These are phyloP conservation scores for Phytophthora sansomeana DNA, from an alignment of 352 stramenopile genomes.

Conservation along the genomic window DNA sequence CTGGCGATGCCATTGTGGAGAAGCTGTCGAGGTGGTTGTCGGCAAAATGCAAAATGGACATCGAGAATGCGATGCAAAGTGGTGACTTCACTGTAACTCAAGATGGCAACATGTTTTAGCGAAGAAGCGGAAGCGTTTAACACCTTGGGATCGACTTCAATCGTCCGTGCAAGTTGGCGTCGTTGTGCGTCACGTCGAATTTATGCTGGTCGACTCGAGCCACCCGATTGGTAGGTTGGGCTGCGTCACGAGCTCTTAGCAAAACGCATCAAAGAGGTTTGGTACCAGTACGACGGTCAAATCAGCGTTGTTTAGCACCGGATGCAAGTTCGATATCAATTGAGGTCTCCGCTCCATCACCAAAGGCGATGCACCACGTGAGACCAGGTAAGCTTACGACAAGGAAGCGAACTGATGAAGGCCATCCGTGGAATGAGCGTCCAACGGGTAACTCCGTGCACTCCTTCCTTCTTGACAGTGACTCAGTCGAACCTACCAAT, in stretches of 20 bases:
- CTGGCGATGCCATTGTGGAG: slow-evolving; percentile 18
- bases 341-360: background rate
- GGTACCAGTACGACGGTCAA: slow-evolving; percentile 7
- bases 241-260: slow-evolving; percentile 17
- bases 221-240: slow-evolving; percentile 17
- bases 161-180: background rate
- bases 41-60: slow-evolving; percentile 35
- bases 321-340: background rate
- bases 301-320: slow-evolving; percentile 1
- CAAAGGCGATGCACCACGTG: no score
- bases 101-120: no score
- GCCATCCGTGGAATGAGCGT: no score
- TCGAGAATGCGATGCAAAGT: background rate
- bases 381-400: background rate
- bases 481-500: no score
- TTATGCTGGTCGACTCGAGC: background rate
- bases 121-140: slow-evolving; percentile 10
- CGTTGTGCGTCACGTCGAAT: slow-evolving; percentile 16
- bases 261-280: background rate
- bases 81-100: no score
- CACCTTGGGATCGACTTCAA: slow-evolving; percentile 3
- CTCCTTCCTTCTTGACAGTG: no score
- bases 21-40: background rate
- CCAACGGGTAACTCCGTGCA: no score
- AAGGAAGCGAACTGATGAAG: no score